phyloP scores from a whole-genome alignment of 306 rosid species.

The Abrus pulchellus region DNA sequence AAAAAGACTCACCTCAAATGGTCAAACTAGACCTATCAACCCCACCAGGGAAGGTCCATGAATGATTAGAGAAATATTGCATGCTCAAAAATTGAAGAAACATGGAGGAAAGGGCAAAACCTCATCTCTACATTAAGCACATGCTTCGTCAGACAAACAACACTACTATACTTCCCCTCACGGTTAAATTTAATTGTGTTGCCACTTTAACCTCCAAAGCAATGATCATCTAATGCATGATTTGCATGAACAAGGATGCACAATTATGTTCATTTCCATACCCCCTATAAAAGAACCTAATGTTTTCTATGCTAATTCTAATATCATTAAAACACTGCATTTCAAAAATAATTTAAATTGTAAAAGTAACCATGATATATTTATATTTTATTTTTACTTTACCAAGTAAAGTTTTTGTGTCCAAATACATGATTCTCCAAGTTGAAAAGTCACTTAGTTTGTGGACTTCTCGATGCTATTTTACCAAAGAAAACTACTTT shows the following conservation, averaged over 20 bases:
- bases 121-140: background rate
- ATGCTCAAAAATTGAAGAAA: background rate
- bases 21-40: background rate
- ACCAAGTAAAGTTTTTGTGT: background rate
- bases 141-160: background rate
- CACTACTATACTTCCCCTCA: background rate
- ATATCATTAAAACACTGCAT: too few species aligned
- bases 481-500: too few species aligned
- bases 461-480: too few species aligned
- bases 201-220: constrained; percentile 34
- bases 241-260: constrained; percentile 39
- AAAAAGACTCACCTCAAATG: background rate
- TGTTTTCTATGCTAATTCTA: too few species aligned
- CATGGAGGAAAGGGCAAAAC: background rate
- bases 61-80: constrained; percentile 1
- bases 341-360: too few species aligned
- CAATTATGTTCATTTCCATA: constrained; percentile 40
- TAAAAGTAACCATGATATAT: background rate
- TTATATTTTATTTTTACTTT: too few species aligned
- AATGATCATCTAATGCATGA: constrained; percentile 39
- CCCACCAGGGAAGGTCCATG: background rate
- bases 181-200: background rate
- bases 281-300: background rate
- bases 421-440: background rate
- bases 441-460: too few species aligned